Conservation (phyloP, 495 filamentous ascomycete species). For the Neurospora sp. region DNA sequence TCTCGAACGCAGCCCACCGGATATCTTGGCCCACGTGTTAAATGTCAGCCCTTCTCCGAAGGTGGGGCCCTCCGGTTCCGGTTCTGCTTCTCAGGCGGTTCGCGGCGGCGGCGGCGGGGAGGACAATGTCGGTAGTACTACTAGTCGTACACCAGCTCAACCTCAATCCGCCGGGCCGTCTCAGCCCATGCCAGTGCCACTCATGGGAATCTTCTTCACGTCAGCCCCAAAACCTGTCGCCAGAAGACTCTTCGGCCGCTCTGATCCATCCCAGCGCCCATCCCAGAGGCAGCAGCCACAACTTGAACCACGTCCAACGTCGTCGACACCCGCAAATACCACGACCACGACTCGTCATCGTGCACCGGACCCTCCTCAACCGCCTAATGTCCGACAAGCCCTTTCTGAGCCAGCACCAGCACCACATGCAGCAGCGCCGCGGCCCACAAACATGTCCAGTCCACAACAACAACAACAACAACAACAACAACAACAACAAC, state of each 20-base stretch:
- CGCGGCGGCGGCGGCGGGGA: not conserved
- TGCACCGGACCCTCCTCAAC: no score
- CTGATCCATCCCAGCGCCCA: not conserved
- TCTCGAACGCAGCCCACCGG: no score
- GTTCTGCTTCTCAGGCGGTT: not conserved
- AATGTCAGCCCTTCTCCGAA: not conserved
- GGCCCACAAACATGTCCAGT: no score
- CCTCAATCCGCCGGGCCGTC: not conserved
- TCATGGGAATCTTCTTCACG: not conserved
- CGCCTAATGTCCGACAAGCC: no score
- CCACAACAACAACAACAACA: no score
- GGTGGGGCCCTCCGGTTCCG: not conserved
- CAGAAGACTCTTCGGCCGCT: not conserved
- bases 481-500: no score
- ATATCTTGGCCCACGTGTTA: not conserved
- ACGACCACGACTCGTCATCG: no score
- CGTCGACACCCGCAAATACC: not conserved
- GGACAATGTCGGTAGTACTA: not conserved
- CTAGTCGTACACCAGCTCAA: not conserved
- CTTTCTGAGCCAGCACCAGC: no score
- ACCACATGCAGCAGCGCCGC: no score
- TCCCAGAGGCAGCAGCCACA: not conserved
- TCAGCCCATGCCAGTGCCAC: not conserved
- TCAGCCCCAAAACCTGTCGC: not conserved
- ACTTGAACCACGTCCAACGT: not conserved